phyloP scores from a whole-genome alignment of 2,329 filamentous ascomycete species.

The Sclerotiophoma versabilis region DNA sequence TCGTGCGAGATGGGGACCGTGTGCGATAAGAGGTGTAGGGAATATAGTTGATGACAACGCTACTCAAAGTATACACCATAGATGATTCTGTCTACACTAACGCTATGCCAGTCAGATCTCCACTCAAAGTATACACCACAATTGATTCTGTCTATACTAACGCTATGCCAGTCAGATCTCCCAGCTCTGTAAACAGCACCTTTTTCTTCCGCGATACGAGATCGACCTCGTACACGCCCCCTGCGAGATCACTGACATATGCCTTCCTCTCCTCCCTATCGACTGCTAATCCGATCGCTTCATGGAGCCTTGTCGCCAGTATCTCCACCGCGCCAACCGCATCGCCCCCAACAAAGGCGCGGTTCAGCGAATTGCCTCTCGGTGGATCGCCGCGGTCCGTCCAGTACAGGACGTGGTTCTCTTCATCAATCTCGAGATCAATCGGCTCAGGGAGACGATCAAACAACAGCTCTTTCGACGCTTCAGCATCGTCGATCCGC shows the following conservation, averaged over 20 bases:
- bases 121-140: no score
- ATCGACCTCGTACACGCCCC: slow-evolving; percentile 22
- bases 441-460: slow-evolving; percentile 51
- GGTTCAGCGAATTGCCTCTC: slow-evolving; percentile 62
- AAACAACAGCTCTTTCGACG: slow-evolving; percentile 36
- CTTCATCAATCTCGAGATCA: slow-evolving; percentile 63
- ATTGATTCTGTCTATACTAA: slow-evolving; percentile 5
- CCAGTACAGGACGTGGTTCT: slow-evolving; percentile 61
- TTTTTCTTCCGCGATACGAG: slow-evolving; percentile 12
- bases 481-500: slow-evolving; percentile 52
- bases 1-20: no score
- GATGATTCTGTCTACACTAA: background rate
- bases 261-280: slow-evolving; percentile 12
- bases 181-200: slow-evolving; percentile 17
- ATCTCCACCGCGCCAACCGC: background rate
- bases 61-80: background rate
- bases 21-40: slow-evolving; percentile 4
- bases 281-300: slow-evolving; percentile 30
- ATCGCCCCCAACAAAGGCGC: slow-evolving; percentile 26
- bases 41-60: background rate
- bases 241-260: slow-evolving; percentile 31
- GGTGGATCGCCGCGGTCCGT: slow-evolving; percentile 67
- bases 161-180: slow-evolving; percentile 24
- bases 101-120: slow-evolving; percentile 24
- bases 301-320: slow-evolving; percentile 30